Evolutionary conservation across 2,329 filamentous ascomycete genomes (phyloP).

Genomic region (Neonectria hederae): DNA sequence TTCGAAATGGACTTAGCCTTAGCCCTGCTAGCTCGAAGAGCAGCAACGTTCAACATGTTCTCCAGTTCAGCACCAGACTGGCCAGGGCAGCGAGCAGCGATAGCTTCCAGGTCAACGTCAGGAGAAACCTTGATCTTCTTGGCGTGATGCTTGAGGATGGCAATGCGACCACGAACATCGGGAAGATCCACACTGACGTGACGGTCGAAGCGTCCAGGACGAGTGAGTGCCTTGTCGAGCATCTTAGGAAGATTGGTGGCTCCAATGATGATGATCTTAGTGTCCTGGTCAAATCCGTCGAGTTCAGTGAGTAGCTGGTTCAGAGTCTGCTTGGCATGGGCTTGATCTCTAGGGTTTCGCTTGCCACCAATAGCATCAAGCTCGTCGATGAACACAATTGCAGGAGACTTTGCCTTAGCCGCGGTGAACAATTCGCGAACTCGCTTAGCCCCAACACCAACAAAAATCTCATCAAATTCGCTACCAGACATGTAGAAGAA

Average conservation of each 20-base stretch:
- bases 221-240: slow-evolving; percentile 92
- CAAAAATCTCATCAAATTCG: slow-evolving; percentile 98
- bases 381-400: slow-evolving; percentile 96
- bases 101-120: slow-evolving; percentile 83
- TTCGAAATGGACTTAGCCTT: slow-evolving; percentile 80
- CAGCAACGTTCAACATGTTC: slow-evolving; percentile 96
- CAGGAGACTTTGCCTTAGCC: slow-evolving; percentile 85
- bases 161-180: slow-evolving; percentile 91
- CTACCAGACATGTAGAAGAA: slow-evolving; percentile 99
- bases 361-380: slow-evolving; percentile 94
- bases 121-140: slow-evolving; percentile 84
- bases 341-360: slow-evolving; percentile 89
- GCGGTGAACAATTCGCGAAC: slow-evolving; percentile 91
- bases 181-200: slow-evolving; percentile 89
- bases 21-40: slow-evolving; percentile 90
- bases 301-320: slow-evolving; percentile 97
- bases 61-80: slow-evolving; percentile 96
- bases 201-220: slow-evolving; percentile 94
- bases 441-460: slow-evolving; percentile 95
- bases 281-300: slow-evolving; percentile 95
- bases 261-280: slow-evolving; percentile 92
- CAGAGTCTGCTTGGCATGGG: slow-evolving; percentile 95
- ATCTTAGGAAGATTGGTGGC: slow-evolving; percentile 96
- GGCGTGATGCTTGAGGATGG: slow-evolving; percentile 93
- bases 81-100: slow-evolving; percentile 88